Evolutionary conservation across 2,329 filamentous ascomycete genomes (phyloP).

Genomic region (Sordariomycetes sp.): DNA sequence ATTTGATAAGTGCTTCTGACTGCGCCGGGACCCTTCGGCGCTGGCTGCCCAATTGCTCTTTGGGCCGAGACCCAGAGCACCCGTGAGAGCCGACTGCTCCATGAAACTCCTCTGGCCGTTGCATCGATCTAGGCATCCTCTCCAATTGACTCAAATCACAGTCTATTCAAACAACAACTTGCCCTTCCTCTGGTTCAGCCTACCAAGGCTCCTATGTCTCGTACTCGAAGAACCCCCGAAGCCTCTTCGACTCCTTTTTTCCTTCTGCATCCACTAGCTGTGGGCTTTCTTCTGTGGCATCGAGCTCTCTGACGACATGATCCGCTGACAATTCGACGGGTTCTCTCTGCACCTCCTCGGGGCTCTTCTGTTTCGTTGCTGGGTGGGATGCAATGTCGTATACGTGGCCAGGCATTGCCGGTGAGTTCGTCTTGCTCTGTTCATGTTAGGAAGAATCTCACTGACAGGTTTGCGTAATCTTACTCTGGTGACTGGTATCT

Average conservation of each 20-base stretch:
- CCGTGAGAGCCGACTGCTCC: no score
- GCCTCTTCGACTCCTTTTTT: not conserved
- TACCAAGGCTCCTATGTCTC: no score
- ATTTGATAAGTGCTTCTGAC: no score
- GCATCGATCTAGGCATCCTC: no score
- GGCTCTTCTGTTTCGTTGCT: not conserved
- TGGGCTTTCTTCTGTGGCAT: not conserved
- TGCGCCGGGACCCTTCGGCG: no score
- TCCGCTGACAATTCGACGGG: slow-evolving; percentile 3
- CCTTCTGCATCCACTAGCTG: not conserved
- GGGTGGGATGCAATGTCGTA: not conserved
- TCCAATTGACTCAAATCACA: no score
- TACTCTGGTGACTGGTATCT: slow-evolving; percentile 13
- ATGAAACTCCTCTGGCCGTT: no score
- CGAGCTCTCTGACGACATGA: slow-evolving; percentile 1
- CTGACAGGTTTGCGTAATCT: not conserved
- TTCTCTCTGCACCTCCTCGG: not conserved
- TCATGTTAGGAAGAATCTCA: not conserved
- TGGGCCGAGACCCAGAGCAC: no score
- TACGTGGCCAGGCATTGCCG: not conserved
- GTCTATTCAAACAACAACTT: no score
- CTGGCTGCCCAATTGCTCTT: no score
- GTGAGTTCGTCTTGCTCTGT: not conserved
- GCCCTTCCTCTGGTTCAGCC: no score
- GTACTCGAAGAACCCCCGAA: not conserved